Percentiles rank a stretch among this genome's conserved stretches.
Conservation (phyloP, 108 stramenopile species). For the Schizochytrium sp. region DNA sequence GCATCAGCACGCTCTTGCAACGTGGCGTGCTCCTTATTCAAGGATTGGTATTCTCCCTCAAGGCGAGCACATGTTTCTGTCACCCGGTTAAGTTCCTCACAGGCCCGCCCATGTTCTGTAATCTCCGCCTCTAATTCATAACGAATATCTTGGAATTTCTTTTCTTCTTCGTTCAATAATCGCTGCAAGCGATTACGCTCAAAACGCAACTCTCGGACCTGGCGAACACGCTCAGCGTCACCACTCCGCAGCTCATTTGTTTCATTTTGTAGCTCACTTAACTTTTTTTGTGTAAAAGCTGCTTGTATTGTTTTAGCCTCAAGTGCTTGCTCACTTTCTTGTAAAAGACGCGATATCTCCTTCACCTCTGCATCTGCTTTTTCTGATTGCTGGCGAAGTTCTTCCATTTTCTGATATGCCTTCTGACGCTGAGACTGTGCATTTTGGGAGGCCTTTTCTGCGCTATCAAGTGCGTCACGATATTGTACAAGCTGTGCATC, state of each 20-base stretch:
- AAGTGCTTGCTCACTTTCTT: neutral
- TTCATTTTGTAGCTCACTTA: neutral
- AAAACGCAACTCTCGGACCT: constrained; percentile 18
- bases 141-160: neutral
- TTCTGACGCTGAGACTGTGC: neutral
- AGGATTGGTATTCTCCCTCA: neutral
- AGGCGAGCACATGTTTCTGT: neutral
- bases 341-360: neutral
- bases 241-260: neutral
- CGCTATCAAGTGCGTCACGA: neutral
- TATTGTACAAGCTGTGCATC: neutral
- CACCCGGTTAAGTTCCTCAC: neutral
- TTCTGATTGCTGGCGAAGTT: neutral
- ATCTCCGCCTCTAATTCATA: neutral
- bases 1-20: neutral
- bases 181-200: constrained; percentile 22
- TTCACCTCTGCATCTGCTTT: neutral
- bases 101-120: neutral
- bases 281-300: neutral
- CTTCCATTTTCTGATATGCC: neutral
- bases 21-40: constrained; percentile 9
- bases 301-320: neutral
- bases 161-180: neutral
- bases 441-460: neutral
- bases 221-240: neutral